A percentile compares a stretch with the other conserved stretches of the same genome.
Conservation (phyloP, 148 eudicot genomes). For the Fagopyrum esculentum region DNA sequence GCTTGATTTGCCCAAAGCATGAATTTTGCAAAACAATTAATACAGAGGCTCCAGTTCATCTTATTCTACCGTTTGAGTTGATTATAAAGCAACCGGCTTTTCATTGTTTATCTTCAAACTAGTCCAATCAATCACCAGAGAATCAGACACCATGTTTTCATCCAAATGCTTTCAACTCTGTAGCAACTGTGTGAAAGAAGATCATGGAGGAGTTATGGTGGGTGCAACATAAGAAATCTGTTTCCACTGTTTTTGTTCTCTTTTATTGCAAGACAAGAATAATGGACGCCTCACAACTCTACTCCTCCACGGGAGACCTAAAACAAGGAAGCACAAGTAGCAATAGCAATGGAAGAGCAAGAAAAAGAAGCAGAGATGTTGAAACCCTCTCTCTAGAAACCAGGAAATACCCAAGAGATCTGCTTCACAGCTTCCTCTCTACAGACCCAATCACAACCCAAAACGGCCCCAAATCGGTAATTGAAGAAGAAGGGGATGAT, state of each 20-base stretch:
- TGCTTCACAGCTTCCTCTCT: not conserved
- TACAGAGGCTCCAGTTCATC: not conserved
- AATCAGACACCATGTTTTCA: not conserved
- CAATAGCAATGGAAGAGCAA: slow-evolving; percentile 18
- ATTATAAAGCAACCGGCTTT: not conserved
- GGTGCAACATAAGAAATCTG: not conserved
- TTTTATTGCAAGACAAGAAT: not conserved
- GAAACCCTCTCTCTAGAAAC: not conserved
- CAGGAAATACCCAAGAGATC: slow-evolving; percentile 6
- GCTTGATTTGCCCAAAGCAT: not conserved
- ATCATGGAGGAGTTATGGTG: slow-evolving; percentile 5
- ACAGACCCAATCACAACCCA: slow-evolving; percentile 4
- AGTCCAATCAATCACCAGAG: not conserved
- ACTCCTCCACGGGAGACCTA: not conserved
- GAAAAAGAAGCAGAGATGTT: slow-evolving; percentile 22
- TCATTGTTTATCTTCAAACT: not conserved
- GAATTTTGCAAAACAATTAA: not conserved
- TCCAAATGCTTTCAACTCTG: not conserved
- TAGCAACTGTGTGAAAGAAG: not conserved
- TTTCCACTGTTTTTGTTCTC: not conserved
- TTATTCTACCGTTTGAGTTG: not conserved
- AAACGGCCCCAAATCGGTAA: not conserved
- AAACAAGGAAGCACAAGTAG: not conserved
- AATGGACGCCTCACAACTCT: not conserved
- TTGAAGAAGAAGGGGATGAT: not conserved